These are phyloP conservation scores for Didymella segeticola DNA, from an alignment of 2,329 filamentous ascomycete species.

Conservation along the genomic window DNA sequence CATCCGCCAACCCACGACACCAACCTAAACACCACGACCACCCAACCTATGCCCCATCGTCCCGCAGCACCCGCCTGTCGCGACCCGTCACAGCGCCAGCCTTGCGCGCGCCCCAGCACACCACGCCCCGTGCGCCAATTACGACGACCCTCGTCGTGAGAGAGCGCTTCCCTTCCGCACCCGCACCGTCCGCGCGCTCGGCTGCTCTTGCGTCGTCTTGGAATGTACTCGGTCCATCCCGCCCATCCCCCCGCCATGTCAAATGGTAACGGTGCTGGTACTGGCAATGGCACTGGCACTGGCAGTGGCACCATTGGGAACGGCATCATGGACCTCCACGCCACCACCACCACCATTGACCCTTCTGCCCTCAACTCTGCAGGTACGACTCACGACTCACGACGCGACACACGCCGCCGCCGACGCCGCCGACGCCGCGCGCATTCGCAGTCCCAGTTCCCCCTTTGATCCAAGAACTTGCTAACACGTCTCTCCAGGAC, in stretches of 20 bases:
- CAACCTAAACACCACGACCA: constrained; percentile 20
- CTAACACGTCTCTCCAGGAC: constrained; percentile 39
- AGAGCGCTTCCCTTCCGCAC: constrained; percentile 33
- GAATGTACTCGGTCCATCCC: constrained; percentile 52
- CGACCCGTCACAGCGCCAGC: constrained; percentile 24
- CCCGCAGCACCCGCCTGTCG: constrained; percentile 29
- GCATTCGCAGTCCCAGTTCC: constrained; percentile 16
- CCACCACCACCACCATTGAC: constrained; percentile 53
- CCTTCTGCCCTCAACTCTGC: constrained; percentile 48
- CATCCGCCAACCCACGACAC: too few species aligned
- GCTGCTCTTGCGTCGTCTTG: constrained; percentile 43
- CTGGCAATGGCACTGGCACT: too few species aligned
- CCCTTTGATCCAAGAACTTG: constrained; percentile 23
- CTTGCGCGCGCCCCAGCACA: constrained; percentile 27
- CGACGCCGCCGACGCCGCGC: constrained; percentile 25
- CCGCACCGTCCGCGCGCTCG: constrained; percentile 38
- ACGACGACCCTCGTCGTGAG: constrained; percentile 3
- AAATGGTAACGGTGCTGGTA: constrained; percentile 49
- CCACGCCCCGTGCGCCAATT: constrained; percentile 12
- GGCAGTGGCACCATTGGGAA: too few species aligned
- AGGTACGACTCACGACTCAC: too few species aligned
- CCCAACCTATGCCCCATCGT: constrained; percentile 31
- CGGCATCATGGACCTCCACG: constrained; percentile 50
- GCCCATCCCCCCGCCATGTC: constrained; percentile 47
- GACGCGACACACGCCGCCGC: constrained; percentile 6